Evolutionary conservation across 2,329 filamentous ascomycete species (phyloP), one percentile per base, ranked within the genome.

Genomic region (Epichloe bromicola): DNA sequence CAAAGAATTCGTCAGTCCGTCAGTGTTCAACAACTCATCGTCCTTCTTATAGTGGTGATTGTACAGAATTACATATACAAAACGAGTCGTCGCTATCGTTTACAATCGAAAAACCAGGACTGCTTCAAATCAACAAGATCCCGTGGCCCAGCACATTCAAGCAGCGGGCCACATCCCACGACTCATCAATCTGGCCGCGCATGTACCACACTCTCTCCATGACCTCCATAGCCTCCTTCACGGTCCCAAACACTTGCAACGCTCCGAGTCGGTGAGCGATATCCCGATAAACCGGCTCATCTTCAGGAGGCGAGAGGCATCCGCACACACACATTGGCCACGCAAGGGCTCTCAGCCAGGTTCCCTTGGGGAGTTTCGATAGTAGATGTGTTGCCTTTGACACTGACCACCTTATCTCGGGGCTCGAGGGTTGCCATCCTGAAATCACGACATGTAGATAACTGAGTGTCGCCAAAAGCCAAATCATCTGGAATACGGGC

Each of bases 401-500:
- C 55, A 72, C 60, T 20, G 62, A 54, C 23, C 56, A 53, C 3
- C 64, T 64, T 2, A 75, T 67, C 48, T 74, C 72, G 0, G 63
- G 59, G 45, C 64, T 69, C 0, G 67, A 66, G 0, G 74, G 73
- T 53, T 75, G 73, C 74, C 74, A 78, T 3, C 74, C 75, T 1
- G 67, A 70, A 3, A 75, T 64, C 19, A 77, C 72, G 4, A 75
- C 69, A 12, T 66, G 62, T 12, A 78, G 67, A 52, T 77, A 77
- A 7, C 69, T 67, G 2, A 74, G 62, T 0, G 70, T 64, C 1
- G 72, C 73, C 43, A 74, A 67, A 1, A 71, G 69, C 75, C 74
- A 78, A 41, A 75, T 68, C 14, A 64, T 63, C 55, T 67, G 66
- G 51, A 67, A 56, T 12, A 50, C 57, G 36, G 60, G 54, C 15